These are phyloP conservation scores for Fagus sylvatica DNA, from an alignment of 306 rosid genomes.

Conservation along the genomic window DNA sequence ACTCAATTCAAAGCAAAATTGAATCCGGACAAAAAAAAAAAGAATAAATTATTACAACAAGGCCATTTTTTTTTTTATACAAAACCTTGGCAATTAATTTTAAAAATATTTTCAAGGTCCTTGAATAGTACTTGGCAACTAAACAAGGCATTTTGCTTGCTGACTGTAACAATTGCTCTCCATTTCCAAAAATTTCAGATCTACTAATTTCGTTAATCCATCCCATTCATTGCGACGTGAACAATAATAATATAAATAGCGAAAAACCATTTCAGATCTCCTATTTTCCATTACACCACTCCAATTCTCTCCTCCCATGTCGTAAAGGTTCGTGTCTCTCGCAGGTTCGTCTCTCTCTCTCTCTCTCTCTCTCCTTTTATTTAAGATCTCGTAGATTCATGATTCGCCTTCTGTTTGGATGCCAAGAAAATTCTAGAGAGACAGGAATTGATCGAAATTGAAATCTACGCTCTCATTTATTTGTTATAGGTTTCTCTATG, in stretches of 20 bases:
- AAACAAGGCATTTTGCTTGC: too few relatives aligned
- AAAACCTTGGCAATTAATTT: too few relatives aligned
- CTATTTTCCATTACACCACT: background rate
- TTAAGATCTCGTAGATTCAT: background rate
- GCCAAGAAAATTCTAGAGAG: background rate
- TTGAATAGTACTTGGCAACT: too few relatives aligned
- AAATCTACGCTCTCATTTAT: background rate
- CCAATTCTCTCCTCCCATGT: background rate
- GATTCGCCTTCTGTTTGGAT: background rate
- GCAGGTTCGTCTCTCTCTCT: background rate
- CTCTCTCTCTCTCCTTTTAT: background rate
- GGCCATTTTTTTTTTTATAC: too few relatives aligned
- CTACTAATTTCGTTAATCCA: too few relatives aligned
- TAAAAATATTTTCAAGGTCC: too few relatives aligned
- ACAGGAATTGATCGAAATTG: background rate
- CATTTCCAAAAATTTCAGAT: too few relatives aligned
- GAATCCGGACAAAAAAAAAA: too few relatives aligned
- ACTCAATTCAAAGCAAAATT: too few relatives aligned
- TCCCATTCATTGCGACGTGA: too few relatives aligned
- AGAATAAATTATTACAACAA: too few relatives aligned
- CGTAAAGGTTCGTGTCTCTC: background rate
- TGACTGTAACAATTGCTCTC: too few relatives aligned
- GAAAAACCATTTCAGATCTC: background rate
- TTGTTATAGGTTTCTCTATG: background rate
- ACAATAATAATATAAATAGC: background rate